Evolutionary conservation across 192 early-diverging fungal genomes (phyloP), one percentile per base, ranked within the genome.

Genomic region (Spizellomyces punctatus): DNA sequence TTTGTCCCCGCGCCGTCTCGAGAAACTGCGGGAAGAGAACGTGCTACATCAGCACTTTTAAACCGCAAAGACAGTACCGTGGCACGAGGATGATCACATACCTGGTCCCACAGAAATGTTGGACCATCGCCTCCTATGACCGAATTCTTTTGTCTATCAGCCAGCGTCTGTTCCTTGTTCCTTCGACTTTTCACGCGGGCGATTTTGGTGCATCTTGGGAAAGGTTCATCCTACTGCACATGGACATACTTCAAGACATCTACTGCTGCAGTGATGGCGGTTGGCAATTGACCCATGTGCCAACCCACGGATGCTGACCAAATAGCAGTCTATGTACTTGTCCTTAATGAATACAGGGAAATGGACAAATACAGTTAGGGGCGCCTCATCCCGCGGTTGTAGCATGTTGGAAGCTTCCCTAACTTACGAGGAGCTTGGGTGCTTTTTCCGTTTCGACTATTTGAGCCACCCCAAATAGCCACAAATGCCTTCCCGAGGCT

Each of bases 401-500:
- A 16, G 48, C 14, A 10, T 52, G 36, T 49, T 49, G 46, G 10
- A 4, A n/a, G 14, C 14, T 12, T 65, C 14, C 22, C 10, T n/a
- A n/a, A 49, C 64, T 65, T 48, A 65, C 5, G 2, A 65, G 64
- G 22, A 65, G 46, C 44, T n/a, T 1, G 64, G 64, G 1, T 43
- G 16, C 46, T 65, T 65, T 52, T 52, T 48, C 46, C 64, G n/a
- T 5, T 22, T 22, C 1, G 14, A n/a, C 22, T 65, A 3, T 22
- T 65, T 65, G 43, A 65, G 64, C 64, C 64, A 65, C 1, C 46
- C 64, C 46, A 65, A 4, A 65, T 65, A 65, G 14, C 64, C 64
- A 5, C 64, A 4, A 52, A 65, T 65, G 2, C 64, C 3, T 49
- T 49, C 48, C 64, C 43, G 64, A 48, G 46, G 55, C 5, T 65